Base-by-base conservation (phyloP, 805 yeast species). In the Saitoella complicata region DNA sequence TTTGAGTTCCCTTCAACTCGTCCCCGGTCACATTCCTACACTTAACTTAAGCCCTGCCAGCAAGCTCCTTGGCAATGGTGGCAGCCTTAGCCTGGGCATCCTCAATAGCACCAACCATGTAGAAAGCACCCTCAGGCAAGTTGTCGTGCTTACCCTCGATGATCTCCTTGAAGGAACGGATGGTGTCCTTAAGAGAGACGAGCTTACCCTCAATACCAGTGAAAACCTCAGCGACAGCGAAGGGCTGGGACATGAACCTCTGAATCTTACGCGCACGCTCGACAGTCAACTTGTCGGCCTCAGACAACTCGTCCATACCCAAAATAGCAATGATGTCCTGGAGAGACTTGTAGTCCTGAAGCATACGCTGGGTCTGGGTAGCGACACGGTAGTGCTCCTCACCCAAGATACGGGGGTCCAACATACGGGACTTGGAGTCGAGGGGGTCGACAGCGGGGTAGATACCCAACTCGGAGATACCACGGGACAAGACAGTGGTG, bases 401-500 rank as follows among this genome's bases (percentile, higher is more conserved):
- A 71, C 98, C 98, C 61, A 91, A 95, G 64, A 91, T 91, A 55
- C 95, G 63, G 63, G 80, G 95, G 69, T 91, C 98, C 67, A 91
- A 80, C 68, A 91, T 81, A 80, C 98, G 86, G 52, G 97, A 91
- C 73, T 82, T 88, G 66, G 98, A 91, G 75, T 88, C 98, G 70
- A 91, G 82, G 65, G 98, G 98, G 74, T 91, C 98, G 77, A 91
- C 98, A 66, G 98, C 98, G 68, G 98, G 98, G 86, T 91, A 91
- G 70, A 91, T 91, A 87, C 97, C 97, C 71, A 91, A 78, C 77
- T 91, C 98, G 52, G 98, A 91, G 67, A 91, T 91, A 78, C 95
- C 87, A 79, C 98, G 86, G 61, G 97, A 87, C 78, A 91, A 83
- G 71, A 91, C 98, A 65, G 98, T 88, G 68, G 98, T 88, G 67